Evolutionary conservation across 176 grass and related monocot genomes (phyloP).

Genomic region (Dactylis glomerata): DNA sequence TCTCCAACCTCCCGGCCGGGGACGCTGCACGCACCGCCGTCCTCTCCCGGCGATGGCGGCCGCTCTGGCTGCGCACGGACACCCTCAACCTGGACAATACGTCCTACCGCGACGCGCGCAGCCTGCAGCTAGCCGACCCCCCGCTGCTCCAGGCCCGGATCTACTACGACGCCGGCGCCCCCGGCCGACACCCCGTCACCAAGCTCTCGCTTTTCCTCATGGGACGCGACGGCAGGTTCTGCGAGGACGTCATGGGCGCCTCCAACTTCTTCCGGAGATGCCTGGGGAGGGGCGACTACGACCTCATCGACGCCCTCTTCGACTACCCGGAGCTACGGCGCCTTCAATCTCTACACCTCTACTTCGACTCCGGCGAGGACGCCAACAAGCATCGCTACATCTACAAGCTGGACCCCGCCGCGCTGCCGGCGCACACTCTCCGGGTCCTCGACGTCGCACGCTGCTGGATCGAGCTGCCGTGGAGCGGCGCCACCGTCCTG

Average conservation of each 20-base stretch:
- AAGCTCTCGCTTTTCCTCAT: background rate
- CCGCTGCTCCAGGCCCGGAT: background rate
- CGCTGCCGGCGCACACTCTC: background rate
- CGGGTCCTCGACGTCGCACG: background rate
- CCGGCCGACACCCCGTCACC: background rate
- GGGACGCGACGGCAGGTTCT: background rate
- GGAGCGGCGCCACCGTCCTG: too few species aligned
- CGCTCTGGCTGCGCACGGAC: background rate
- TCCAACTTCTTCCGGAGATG: too few species aligned
- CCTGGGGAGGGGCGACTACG: background rate
- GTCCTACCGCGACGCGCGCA: background rate
- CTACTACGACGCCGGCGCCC: background rate
- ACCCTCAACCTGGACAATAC: background rate
- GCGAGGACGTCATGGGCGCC: background rate
- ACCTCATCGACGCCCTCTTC: background rate
- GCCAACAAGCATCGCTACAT: too few species aligned
- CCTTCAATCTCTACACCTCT: background rate
- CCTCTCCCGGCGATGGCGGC: background rate
- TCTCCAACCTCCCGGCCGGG: background rate
- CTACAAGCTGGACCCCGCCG: background rate
- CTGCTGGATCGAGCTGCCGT: too few species aligned
- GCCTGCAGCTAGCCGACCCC: too few species aligned
- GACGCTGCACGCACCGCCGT: background rate
- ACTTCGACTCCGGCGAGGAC: background rate
- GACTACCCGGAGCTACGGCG: background rate